Conservation (phyloP, 331 rosid species). For the Prunus yedoensis region DNA sequence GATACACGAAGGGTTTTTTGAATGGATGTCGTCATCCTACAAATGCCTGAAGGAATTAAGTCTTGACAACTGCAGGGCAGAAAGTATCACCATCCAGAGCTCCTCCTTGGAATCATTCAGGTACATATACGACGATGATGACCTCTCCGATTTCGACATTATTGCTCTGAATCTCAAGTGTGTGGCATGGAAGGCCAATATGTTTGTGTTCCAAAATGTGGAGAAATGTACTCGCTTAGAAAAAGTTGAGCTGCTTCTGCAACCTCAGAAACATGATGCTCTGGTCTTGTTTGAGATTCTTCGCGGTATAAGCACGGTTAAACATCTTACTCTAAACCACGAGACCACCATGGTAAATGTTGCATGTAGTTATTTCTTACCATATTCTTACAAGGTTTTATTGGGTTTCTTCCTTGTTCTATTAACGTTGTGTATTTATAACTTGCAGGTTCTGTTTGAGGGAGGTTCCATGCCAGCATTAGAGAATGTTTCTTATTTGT, state of each 20-base stretch:
- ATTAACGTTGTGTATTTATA: not conserved
- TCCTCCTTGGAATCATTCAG: no score
- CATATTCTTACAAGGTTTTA: not conserved
- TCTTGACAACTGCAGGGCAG: not conserved
- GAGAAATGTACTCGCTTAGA: not conserved
- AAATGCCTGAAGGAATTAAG: not conserved
- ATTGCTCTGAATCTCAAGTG: no score
- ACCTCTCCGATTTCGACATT: no score
- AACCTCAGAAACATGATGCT: not conserved
- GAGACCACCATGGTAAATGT: not conserved
- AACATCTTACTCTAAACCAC: not conserved
- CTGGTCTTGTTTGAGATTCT: not conserved
- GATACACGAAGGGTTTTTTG: not conserved
- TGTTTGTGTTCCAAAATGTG: not conserved
- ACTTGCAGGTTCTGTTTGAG: not conserved
- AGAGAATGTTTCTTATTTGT: not conserved
- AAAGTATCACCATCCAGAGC: no score
- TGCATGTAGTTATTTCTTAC: not conserved
- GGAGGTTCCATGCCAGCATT: not conserved
- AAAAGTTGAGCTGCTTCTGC: not conserved
- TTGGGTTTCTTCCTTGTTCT: not conserved
- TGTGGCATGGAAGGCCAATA: no score
- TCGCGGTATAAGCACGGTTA: not conserved
- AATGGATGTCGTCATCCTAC: constrained; percentile 1
- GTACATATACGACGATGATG: no score